These are phyloP conservation scores for Microcyclosporella mali DNA, from an alignment of 2,329 filamentous ascomycete genomes.

Conservation along the genomic window DNA sequence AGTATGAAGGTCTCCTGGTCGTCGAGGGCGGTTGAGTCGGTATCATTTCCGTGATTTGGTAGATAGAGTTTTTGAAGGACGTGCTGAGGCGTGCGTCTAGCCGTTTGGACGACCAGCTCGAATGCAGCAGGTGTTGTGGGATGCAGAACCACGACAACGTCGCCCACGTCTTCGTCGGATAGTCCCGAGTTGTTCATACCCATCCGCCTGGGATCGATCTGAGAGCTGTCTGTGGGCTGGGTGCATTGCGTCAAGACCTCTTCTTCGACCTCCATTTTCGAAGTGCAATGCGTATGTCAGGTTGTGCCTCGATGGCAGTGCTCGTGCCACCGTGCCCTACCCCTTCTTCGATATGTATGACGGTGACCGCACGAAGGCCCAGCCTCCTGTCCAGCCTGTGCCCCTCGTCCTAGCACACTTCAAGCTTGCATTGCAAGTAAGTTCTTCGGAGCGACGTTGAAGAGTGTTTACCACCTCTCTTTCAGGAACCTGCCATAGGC, in stretches of 20 bases:
- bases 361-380: too few relatives aligned
- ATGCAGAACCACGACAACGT: slow-evolving; percentile 83
- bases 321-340: too few relatives aligned
- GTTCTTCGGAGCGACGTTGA: too few relatives aligned
- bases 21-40: slow-evolving; percentile 22
- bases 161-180: slow-evolving; percentile 72
- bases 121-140: slow-evolving; percentile 69
- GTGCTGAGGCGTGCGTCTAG: slow-evolving; percentile 49
- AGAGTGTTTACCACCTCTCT: too few relatives aligned
- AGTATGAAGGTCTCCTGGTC: slow-evolving; percentile 28
- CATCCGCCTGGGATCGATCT: slow-evolving; percentile 73
- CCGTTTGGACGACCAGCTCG: slow-evolving; percentile 58
- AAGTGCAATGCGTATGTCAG: too few relatives aligned
- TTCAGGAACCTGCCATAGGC: too few relatives aligned
- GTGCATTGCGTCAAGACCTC: slow-evolving; percentile 48
- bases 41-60: slow-evolving; percentile 28
- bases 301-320: too few relatives aligned
- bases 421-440: too few relatives aligned
- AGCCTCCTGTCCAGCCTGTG: too few relatives aligned
- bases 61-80: slow-evolving; percentile 48
- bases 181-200: slow-evolving; percentile 79
- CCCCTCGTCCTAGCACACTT: too few relatives aligned
- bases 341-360: too few relatives aligned
- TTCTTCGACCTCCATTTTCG: slow-evolving; percentile 30
- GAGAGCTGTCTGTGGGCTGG: slow-evolving; percentile 57